phyloP scores from a whole-genome alignment of 2,329 filamentous ascomycete species.

The Myriosclerotinia duriaeana region DNA sequence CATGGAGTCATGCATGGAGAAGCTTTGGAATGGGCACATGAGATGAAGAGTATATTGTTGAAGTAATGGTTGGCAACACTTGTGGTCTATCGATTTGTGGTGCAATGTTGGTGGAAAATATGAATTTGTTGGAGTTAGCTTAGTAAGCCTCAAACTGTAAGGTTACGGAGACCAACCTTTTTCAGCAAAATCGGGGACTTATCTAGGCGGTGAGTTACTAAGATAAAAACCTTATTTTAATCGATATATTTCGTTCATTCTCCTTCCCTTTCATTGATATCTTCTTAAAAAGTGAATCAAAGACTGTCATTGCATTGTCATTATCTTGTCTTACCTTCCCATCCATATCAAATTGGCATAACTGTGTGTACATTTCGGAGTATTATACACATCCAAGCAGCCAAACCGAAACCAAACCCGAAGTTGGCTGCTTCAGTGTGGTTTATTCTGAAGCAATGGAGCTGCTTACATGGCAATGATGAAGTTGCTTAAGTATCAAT shows the following conservation, averaged over 20 bases:
- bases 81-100: neutral
- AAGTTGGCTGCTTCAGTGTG: too few species aligned
- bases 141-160: neutral
- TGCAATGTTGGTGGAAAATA: too few species aligned
- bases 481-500: too few species aligned
- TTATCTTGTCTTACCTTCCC: too few species aligned
- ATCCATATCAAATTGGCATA: too few species aligned
- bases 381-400: too few species aligned
- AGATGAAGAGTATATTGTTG: neutral
- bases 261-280: neutral
- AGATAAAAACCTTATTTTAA: neutral
- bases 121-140: neutral
- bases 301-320: too few species aligned
- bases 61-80: neutral
- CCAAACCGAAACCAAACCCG: too few species aligned
- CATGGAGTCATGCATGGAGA: constrained; percentile 30
- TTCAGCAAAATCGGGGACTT: neutral
- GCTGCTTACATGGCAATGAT: too few species aligned
- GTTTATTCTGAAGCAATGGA: too few species aligned
- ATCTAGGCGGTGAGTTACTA: neutral
- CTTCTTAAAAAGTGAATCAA: neutral
- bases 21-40: constrained; percentile 10
- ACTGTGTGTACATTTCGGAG: too few species aligned
- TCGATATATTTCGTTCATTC: neutral
- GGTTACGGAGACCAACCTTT: neutral